phyloP scores from a whole-genome alignment of 2,329 filamentous ascomycete species.

The Cladophialophora chaetospira region DNA sequence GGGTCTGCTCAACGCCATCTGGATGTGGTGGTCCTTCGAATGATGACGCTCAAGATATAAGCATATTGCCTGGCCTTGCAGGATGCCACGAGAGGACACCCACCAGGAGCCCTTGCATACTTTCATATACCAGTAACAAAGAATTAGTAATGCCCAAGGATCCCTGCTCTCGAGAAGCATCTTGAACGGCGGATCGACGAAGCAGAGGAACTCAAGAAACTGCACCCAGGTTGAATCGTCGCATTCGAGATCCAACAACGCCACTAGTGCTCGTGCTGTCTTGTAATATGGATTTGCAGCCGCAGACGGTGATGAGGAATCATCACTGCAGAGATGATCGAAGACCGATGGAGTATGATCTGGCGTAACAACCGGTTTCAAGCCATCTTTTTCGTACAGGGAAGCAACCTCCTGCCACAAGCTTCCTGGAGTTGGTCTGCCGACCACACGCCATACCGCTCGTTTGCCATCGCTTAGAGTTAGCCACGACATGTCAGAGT shows the following conservation, averaged over 20 bases:
- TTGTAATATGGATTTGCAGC: conserved; percentile 40
- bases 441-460: conserved; percentile 54
- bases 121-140: conserved; percentile 61
- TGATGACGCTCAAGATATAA: conserved; percentile 44
- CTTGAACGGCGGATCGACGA: conserved; percentile 49
- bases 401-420: conserved; percentile 31
- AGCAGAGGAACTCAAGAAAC: conserved; percentile 53
- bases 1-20: conserved; percentile 7
- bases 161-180: conserved; percentile 55
- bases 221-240: conserved; percentile 47
- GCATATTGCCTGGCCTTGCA: conserved; percentile 56
- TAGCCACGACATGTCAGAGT: conserved; percentile 60
- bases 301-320: not conserved
- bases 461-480: conserved; percentile 59
- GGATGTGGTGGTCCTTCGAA: conserved; percentile 16
- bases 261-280: conserved; percentile 40
- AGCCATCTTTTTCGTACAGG: not conserved
- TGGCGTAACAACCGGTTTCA: not conserved
- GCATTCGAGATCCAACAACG: conserved; percentile 39
- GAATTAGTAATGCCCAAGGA: conserved; percentile 54
- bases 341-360: conserved; percentile 12
- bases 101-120: conserved; percentile 51
- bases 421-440: conserved; percentile 53
- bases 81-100: conserved; percentile 47
- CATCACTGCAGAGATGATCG: conserved; percentile 22